phyloP scores from a whole-genome alignment of 2,329 filamentous ascomycete genomes.

The Cryphonectria naterciae region DNA sequence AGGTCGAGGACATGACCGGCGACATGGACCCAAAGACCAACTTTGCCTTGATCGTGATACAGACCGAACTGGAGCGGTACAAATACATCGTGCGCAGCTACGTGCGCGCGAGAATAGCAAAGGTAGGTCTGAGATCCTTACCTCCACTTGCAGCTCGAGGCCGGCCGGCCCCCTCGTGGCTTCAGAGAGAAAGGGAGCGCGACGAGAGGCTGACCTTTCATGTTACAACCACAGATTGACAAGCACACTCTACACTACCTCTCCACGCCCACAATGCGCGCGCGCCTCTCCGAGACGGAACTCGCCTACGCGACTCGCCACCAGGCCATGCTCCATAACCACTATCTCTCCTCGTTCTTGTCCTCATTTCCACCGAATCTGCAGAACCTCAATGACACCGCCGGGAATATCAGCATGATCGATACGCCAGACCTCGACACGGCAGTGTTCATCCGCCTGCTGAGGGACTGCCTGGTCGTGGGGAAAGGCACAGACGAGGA shows the following conservation, averaged over 20 bases:
- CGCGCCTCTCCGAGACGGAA: conserved; percentile 76
- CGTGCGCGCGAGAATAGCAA: conserved; percentile 81
- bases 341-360: conserved; percentile 87
- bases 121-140: conserved; percentile 56
- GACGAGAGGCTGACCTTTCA: conserved; percentile 8
- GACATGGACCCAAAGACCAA: conserved; percentile 90
- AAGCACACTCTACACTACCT: conserved; percentile 76
- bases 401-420: conserved; percentile 90
- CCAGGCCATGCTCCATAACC: conserved; percentile 79
- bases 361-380: conserved; percentile 77
- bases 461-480: conserved; percentile 62
- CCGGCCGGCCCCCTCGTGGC: background rate
- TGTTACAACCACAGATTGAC: conserved; percentile 63
- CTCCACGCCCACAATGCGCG: conserved; percentile 55
- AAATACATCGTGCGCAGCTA: conserved; percentile 89
- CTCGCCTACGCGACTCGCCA: conserved; percentile 82
- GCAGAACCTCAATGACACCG: conserved; percentile 86
- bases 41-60: conserved; percentile 90
- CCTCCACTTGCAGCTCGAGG: background rate
- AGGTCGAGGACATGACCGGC: conserved; percentile 65
- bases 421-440: conserved; percentile 81
- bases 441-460: conserved; percentile 81
- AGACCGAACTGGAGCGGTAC: conserved; percentile 93
- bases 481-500: conserved; percentile 69
- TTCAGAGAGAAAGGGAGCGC: background rate